Evolutionary conservation across 129 eudicot species (phyloP).

Genomic region (Chrysanthemum lavandulifolium): DNA sequence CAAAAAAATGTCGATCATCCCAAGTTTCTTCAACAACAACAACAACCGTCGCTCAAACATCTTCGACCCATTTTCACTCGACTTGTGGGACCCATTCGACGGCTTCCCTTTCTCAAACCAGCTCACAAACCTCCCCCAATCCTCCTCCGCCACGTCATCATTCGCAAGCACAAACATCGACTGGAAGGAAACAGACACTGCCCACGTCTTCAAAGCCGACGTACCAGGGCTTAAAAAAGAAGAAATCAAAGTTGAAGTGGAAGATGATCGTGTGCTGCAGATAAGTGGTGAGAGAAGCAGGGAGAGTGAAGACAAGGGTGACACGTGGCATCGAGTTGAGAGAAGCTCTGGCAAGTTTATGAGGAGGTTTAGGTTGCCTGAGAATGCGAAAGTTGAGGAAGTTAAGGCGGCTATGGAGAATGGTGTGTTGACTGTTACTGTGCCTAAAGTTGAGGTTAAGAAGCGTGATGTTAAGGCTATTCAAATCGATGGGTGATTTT

Average conservation of each 20-base stretch:
- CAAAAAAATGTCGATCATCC: no score
- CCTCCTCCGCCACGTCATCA: no score
- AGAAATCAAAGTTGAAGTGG: conserved; percentile 58
- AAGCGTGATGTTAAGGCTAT: conserved; percentile 34
- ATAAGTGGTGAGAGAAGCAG: conserved; percentile 55
- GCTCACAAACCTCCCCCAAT: no score
- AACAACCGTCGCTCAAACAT: no score
- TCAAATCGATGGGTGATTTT: conserved; percentile 28
- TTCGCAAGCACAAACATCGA: no score
- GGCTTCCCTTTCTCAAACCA: no score
- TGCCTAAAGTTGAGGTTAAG: conserved; percentile 33
- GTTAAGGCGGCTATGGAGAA: conserved; percentile 52
- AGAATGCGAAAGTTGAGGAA: conserved; percentile 50
- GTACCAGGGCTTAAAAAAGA: conserved; percentile 53
- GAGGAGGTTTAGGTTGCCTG: conserved; percentile 37
- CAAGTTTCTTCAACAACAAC: no score
- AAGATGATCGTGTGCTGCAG: conserved; percentile 45
- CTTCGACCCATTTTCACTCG: no score
- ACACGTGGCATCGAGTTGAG: conserved; percentile 43
- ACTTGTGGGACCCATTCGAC: no score
- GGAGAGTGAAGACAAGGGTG: conserved; percentile 46
- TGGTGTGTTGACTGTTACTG: conserved; percentile 46
- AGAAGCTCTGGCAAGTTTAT: conserved; percentile 37
- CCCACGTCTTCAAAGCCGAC: conserved; percentile 44
- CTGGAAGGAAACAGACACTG: no score